Base-by-base conservation (phyloP, 495 filamentous ascomycete species). In the Podospora conica region DNA sequence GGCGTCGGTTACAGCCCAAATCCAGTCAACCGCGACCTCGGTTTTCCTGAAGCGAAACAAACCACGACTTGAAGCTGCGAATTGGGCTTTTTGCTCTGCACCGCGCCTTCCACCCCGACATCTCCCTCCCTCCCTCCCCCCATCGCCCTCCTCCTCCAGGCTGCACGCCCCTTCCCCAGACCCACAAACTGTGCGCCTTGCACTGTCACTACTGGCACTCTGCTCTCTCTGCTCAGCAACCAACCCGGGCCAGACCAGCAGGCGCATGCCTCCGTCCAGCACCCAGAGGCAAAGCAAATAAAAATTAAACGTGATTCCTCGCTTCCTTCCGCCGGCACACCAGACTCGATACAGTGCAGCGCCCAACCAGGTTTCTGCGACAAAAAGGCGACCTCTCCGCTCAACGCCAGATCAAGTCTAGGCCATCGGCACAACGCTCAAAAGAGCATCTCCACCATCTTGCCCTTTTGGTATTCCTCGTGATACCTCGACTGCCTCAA, bases 381-480 rank as follows among this genome's bases (percentile, higher is more conserved):
- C 79, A 80, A 74, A 63, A 77, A 76, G 75, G 75, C 74, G 73
- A 77, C 78, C 75, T 80, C 78, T 82, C 79, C 80, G 79, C 79
- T 79, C 79, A 76, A 75, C 78, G 75, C 81, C 81, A 82, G 80
- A 83, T 82, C 79, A 78, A 82, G 81, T 80, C 81, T 83, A 83
- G 81, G 78, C 79, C 80, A 77, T 83, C 81, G 80, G 81, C 81
- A 83, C 80, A 76, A 81, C 78, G 80, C 81, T 81, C 80, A 81
- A 82, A 82, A 74, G 72, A 83, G 81, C 75, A 82, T 82, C 80
- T 82, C 80, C 81, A 82, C 81, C 77, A 80, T 76, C 77, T 80
- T 80, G 74, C 77, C 74, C 70, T 74, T 74, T 75, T 75, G 64
- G 72, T 68, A 67, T 64, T 58, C 65, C 74, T 81, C 77, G 81